phyloP scores from a whole-genome alignment of 2,329 filamentous ascomycete species.

The Annulohypoxylon truncatum region DNA sequence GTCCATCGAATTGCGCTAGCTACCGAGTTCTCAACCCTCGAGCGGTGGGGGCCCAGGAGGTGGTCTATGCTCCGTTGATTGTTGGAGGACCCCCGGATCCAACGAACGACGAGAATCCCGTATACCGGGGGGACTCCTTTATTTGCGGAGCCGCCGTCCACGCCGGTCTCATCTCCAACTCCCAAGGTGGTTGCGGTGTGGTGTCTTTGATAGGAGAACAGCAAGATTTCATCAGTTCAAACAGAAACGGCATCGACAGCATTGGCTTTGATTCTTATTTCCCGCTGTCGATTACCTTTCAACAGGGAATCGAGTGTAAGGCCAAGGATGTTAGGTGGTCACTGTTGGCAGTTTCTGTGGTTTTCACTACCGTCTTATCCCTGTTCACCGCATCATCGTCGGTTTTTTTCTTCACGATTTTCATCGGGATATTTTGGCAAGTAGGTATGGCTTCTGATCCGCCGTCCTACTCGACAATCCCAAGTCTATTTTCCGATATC shows the following conservation, averaged over 20 bases:
- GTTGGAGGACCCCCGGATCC: conserved; percentile 71
- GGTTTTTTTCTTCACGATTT: conserved; percentile 87
- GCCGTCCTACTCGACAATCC: conserved; percentile 74
- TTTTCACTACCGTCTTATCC: conserved; percentile 81
- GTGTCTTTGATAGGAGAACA: conserved; percentile 78
- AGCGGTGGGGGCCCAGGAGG: conserved; percentile 77
- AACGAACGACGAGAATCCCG: conserved; percentile 56
- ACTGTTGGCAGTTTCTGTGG: conserved; percentile 81
- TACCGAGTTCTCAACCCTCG: conserved; percentile 76
- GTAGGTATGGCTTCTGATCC: conserved; percentile 91
- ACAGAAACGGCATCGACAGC: conserved; percentile 80
- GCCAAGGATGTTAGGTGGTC: conserved; percentile 86
- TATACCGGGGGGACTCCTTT: conserved; percentile 91
- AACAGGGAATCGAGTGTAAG: conserved; percentile 71
- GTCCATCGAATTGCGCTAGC: conserved; percentile 76
- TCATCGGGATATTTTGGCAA: conserved; percentile 87
- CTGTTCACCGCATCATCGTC: conserved; percentile 83
- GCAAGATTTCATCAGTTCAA: conserved; percentile 70
- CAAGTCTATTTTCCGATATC: conserved; percentile 79
- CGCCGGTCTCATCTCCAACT: conserved; percentile 78
- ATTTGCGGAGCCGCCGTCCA: conserved; percentile 89
- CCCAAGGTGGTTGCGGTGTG: conserved; percentile 83
- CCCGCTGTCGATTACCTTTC: conserved; percentile 85
- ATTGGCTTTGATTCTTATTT: conserved; percentile 88
- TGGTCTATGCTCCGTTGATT: conserved; percentile 73